Evolutionary conservation across 306 rosid species (phyloP), one percentile per base, ranked within the genome.

Genomic region (Trichosanthes truncata): DNA sequence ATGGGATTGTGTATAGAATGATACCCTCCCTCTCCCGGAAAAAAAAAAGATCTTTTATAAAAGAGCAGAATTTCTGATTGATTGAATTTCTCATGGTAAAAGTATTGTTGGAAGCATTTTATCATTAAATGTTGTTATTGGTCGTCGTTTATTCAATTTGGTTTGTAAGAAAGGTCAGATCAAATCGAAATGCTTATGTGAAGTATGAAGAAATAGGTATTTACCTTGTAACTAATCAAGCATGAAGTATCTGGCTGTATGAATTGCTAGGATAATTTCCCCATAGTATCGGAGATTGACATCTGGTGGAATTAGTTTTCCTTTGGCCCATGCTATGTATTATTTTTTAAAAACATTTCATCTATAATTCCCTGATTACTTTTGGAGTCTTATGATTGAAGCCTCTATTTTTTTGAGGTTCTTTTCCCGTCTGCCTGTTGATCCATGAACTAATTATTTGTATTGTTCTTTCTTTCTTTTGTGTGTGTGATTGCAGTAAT

Each of bases 401-500:
- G 80, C 35, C 45, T 59, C 59, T 41, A 61, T 55, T 21, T 63
- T 66, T 60, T 29, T 69, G 23, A 36, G 65, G 55, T 15, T 14
- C 13, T 82, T 11, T 35, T 29, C 17, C 63, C 26, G 25, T 82
- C 56, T 61, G 36, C 45, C 59, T 12, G 62, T 77, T 79, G 12
- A 65, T 83, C 80, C 66, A 41, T 74, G 81, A 25, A 67, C 74
- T 81, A 60, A 80, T 83, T 73, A 83, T 20, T 6, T 78, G 26
- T 72, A 75, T 77, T 46, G 21, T 35, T 25, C 49, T 17, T 72
- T 60, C 43, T 61, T 61, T 60, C 10, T 60, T 60, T 13, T 68
- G 75, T 12, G 76, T 15, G 17, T 72, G 55, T 53, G 78, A 52
- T 82, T 73, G 78, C 83, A 88, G 90, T 77, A 83, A 82, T 38